Evolutionary conservation across 129 eudicot species (phyloP).

Genomic region (Helichrysum umbraculigerum): DNA sequence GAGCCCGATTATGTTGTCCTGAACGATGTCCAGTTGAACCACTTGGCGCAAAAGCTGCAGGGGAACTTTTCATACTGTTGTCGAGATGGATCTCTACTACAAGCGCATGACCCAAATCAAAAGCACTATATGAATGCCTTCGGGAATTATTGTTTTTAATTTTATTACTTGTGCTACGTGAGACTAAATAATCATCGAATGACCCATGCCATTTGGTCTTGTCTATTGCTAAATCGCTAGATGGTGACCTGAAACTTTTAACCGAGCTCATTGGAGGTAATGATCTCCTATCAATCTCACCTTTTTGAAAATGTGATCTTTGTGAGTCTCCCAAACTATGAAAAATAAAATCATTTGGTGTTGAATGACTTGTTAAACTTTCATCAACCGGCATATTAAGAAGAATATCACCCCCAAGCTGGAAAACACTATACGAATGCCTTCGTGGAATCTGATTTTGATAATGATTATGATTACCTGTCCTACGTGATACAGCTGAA

Average conservation of each 20-base stretch:
- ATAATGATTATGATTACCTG: conserved; percentile 3
- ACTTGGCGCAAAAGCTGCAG: conserved; percentile 13
- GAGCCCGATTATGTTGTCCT: conserved; percentile 36
- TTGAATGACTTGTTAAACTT: not conserved
- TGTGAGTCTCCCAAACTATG: conserved; percentile 9
- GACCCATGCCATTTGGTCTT: conserved; percentile 35
- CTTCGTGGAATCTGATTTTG: conserved; percentile 33
- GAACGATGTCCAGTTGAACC: conserved; percentile 19
- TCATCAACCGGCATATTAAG: conserved; percentile 36
- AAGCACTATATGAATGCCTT: conserved; percentile 34
- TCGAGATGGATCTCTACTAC: conserved; percentile 28
- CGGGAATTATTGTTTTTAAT: conserved; percentile 25
- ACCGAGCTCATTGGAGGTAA: conserved; percentile 31
- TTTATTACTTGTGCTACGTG: conserved; percentile 20
- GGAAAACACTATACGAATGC: conserved; percentile 40
- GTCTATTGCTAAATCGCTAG: conserved; percentile 20
- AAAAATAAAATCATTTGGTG: not conserved
- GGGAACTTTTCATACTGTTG: conserved; percentile 14
- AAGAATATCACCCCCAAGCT: conserved; percentile 37
- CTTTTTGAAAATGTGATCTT: conserved; percentile 3
- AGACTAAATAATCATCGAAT: conserved; percentile 33
- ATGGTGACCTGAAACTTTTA: conserved; percentile 15
- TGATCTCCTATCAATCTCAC: conserved; percentile 21
- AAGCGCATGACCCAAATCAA: conserved; percentile 35
- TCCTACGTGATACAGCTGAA: conserved; percentile 22